phyloP scores from a whole-genome alignment of 2,329 filamentous ascomycete genomes.

The Sphaerulina vaccinii region DNA sequence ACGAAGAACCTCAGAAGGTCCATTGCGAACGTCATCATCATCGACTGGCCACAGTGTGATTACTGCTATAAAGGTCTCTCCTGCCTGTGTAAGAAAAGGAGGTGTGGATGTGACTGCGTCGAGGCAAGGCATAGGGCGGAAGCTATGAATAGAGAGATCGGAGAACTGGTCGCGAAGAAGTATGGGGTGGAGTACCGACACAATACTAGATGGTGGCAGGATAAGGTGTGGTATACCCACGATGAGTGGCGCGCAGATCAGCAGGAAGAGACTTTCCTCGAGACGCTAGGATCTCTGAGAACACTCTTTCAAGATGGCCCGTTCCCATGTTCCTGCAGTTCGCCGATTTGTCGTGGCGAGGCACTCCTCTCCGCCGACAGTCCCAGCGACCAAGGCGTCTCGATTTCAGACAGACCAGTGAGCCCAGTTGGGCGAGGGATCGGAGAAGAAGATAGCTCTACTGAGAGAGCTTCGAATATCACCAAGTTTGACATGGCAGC shows the following conservation, averaged over 20 bases:
- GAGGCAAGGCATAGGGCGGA: not conserved
- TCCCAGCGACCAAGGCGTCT: not conserved
- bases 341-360: not conserved
- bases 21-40: not conserved
- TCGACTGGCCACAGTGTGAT: not conserved
- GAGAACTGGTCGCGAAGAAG: not conserved
- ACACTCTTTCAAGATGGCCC: not conserved
- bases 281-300: not conserved
- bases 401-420: no score
- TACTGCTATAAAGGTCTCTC: not conserved
- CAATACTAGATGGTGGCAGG: not conserved
- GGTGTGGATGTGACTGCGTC: not conserved
- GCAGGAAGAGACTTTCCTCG: not conserved
- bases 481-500: no score
- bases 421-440: no score
- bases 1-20: not conserved
- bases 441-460: no score
- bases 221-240: not conserved
- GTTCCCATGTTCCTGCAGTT: not conserved
- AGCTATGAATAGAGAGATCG: not conserved
- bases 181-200: not conserved
- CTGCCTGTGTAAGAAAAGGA: not conserved
- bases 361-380: not conserved
- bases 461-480: no score
- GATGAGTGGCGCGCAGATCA: not conserved